These are phyloP conservation scores for Pyronema domesticum DNA, from an alignment of 495 filamentous ascomycete genomes.

Conservation along the genomic window DNA sequence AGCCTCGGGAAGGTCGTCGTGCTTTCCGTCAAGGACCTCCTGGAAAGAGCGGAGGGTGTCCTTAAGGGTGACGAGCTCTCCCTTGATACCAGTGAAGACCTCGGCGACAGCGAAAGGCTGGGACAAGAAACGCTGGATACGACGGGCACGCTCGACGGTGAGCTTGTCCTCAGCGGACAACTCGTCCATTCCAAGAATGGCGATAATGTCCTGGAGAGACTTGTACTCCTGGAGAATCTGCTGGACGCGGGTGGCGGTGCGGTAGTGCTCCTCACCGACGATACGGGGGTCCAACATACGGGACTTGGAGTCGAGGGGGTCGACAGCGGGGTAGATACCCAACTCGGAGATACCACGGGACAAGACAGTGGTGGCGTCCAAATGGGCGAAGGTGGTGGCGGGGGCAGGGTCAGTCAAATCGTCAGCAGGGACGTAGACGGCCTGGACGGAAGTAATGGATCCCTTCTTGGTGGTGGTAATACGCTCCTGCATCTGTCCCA, in stretches of 20 bases:
- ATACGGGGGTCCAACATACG: conserved; percentile 99
- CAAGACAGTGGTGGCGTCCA: conserved; percentile 99
- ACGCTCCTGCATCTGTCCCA: conserved; percentile 99
- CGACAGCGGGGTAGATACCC: conserved; percentile 99
- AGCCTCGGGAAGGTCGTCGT: conserved; percentile 87
- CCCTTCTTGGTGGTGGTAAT: conserved; percentile 99
- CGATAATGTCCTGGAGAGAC: conserved; percentile 99
- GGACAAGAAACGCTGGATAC: conserved; percentile 97
- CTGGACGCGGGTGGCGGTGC: conserved; percentile 84
- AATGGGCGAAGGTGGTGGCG: conserved; percentile 98
- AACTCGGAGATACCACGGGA: conserved; percentile 99
- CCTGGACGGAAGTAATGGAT: conserved; percentile 99
- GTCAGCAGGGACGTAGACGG: conserved; percentile 99
- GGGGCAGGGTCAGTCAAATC: conserved; percentile 99
- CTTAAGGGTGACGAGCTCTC: conserved; percentile 90
- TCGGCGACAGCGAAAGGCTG: conserved; percentile 74
- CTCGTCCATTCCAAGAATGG: conserved; percentile 99
- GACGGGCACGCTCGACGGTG: conserved; percentile 98
- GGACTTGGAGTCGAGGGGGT: conserved; percentile 97
- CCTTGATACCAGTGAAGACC: conserved; percentile 59
- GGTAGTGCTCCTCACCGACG: conserved; percentile 94
- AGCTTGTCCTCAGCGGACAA: conserved; percentile 97
- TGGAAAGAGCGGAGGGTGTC: conserved; percentile 96
- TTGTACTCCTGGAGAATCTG: conserved; percentile 99
- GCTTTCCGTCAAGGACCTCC: conserved; percentile 87